Evolutionary conservation across 2,329 filamentous ascomycete genomes (phyloP).

Genomic region (Hypoxylon sp.): DNA sequence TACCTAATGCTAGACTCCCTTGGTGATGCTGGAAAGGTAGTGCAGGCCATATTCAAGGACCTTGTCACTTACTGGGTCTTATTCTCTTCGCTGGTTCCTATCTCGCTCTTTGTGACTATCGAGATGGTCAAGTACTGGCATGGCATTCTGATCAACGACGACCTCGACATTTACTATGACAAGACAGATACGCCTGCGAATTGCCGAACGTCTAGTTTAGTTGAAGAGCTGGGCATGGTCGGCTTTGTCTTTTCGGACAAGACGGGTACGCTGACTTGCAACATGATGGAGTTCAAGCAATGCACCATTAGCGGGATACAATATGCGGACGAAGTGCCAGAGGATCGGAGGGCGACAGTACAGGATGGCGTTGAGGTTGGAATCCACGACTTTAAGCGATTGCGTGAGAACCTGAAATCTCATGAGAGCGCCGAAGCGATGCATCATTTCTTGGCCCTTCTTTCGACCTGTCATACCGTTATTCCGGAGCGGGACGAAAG

Average conservation of each 20-base stretch:
- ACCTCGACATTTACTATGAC: constrained; percentile 98
- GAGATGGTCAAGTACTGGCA: constrained; percentile 99
- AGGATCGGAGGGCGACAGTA: constrained; percentile 86
- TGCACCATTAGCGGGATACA: constrained; percentile 93
- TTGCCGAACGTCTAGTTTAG: constrained; percentile 94
- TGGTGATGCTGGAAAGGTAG: constrained; percentile 68
- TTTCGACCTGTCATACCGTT: constrained; percentile 95
- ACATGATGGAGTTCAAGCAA: constrained; percentile 98
- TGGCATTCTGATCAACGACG: constrained; percentile 96
- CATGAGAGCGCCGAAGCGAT: constrained; percentile 68
- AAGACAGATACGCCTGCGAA: constrained; percentile 95
- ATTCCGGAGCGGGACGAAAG: constrained; percentile 91
- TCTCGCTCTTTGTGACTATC: constrained; percentile 97
- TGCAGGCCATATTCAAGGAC: constrained; percentile 89
- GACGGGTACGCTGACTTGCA: constrained; percentile 96
- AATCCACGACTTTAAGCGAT: constrained; percentile 85
- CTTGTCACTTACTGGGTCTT: constrained; percentile 99
- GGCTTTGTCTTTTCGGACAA: constrained; percentile 99
- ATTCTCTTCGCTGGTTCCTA: constrained; percentile 95
- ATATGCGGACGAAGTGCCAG: constrained; percentile 91
- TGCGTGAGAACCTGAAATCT: constrained; percentile 77
- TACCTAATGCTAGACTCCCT: constrained; percentile 80
- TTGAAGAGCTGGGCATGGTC: constrained; percentile 97
- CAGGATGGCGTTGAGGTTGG: constrained; percentile 83
- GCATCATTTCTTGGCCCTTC: constrained; percentile 87